These are phyloP conservation scores for Fraxinus cuspidata DNA, from an alignment of 257 asterid species.

Conservation along the genomic window DNA sequence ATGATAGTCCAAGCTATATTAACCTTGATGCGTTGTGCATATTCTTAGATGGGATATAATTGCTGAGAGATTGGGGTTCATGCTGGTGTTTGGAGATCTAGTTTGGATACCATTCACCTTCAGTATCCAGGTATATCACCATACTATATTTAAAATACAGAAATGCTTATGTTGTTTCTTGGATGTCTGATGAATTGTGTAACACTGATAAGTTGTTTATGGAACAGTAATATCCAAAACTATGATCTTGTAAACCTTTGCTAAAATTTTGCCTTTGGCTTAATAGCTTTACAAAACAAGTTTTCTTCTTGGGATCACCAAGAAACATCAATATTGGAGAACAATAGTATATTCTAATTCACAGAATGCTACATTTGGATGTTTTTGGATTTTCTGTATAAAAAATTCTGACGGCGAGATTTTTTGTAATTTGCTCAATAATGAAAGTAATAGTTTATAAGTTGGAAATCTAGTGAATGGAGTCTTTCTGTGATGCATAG, in stretches of 20 bases:
- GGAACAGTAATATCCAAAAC: neutral
- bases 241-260: neutral
- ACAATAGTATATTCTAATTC: too few relatives aligned
- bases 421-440: too few relatives aligned
- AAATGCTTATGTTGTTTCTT: neutral
- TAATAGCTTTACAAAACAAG: neutral
- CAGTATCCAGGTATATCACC: slow-evolving; percentile 83
- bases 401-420: too few relatives aligned
- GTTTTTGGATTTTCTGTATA: too few relatives aligned
- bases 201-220: neutral
- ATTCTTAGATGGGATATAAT: slow-evolving; percentile 90
- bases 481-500: neutral
- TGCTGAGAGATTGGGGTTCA: slow-evolving; percentile 96
- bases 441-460: neutral
- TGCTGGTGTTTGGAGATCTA: slow-evolving; percentile 97
- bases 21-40: slow-evolving; percentile 28
- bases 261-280: neutral
- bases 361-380: too few relatives aligned
- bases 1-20: slow-evolving; percentile 19
- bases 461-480: neutral
- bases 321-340: too few relatives aligned
- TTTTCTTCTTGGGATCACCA: too few relatives aligned
- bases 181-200: neutral
- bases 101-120: slow-evolving; percentile 98
- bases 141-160: neutral